Conservation (phyloP, 2,329 filamentous ascomycete species). For the Curvularia spicifera region DNA sequence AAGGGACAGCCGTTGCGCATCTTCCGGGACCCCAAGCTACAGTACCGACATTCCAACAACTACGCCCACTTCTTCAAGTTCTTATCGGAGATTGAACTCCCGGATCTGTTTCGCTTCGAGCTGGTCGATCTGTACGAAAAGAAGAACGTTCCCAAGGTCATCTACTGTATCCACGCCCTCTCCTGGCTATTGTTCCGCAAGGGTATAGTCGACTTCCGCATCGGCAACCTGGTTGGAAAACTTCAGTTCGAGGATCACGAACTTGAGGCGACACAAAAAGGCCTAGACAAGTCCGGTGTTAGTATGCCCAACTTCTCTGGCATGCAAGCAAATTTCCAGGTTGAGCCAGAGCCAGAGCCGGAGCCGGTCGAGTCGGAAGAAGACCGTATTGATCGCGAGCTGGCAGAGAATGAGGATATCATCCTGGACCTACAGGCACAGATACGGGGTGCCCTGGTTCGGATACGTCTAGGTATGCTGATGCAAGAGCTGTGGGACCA, state of each 20-base stretch:
- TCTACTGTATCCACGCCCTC: constrained; percentile 96
- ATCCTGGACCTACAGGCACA: constrained; percentile 87
- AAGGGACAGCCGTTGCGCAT: constrained; percentile 79
- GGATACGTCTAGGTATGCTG: constrained; percentile 75
- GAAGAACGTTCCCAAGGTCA: constrained; percentile 99
- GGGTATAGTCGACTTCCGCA: constrained; percentile 92
- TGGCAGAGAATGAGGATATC: constrained; percentile 74
- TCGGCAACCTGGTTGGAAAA: constrained; percentile 95
- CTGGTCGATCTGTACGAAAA: constrained; percentile 98
- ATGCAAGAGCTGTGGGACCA: constrained; percentile 93
- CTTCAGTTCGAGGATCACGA: constrained; percentile 98
- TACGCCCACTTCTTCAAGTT: constrained; percentile 96
- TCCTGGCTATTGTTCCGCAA: constrained; percentile 98
- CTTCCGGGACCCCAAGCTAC: constrained; percentile 82
- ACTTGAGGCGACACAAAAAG: constrained; percentile 94
- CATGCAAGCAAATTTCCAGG: constrained; percentile 94
- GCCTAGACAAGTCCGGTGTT: constrained; percentile 90
- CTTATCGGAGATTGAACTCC: constrained; percentile 86
- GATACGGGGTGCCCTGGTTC: constrained; percentile 77
- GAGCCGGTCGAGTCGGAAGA: constrained; percentile 84
- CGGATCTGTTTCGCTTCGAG: constrained; percentile 96
- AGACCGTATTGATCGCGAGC: constrained; percentile 81
- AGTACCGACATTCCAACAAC: constrained; percentile 96
- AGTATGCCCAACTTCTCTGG: constrained; percentile 98
- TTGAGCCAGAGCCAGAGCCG: constrained; percentile 80